Base-by-base conservation (phyloP, 1,284 basidiomycete genomes). In the Naganishia albida region DNA sequence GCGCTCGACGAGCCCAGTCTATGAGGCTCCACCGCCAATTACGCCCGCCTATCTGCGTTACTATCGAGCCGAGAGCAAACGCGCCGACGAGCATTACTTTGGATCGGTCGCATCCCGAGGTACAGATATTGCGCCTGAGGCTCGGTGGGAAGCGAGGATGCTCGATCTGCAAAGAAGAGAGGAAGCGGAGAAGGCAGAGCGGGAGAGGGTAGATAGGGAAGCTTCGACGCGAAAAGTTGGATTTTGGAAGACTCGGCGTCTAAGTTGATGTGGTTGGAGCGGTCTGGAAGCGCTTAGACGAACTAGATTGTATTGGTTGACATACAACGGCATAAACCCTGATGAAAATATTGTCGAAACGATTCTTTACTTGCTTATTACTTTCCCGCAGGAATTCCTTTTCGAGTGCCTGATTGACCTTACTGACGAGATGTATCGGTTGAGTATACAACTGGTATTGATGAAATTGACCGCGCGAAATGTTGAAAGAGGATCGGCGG, bases 401-500 rank as follows among this genome's bases (percentile, higher is more conserved):
- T 48, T 18, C 44, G 3, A 16, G 40, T 34, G 34, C 34, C 34
- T 34, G 34, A 23, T 39, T 39, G 30, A 38, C 54, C 39, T 50
- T 34, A 15, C 7, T 60, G 57, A 49, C 25, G 30, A 42, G 26
- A 34, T 60, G 57, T 60, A 60, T 60, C 57, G 57, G 57, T 60
- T 60, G 57, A 60, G 46, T 60, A 60, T 50, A 60, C 57, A 60
- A 60, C 57, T 60, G 57, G 57, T 30, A 50, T 60, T 34, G 57
- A 50, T 25, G 46, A 50, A 48, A 25, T 23, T 59, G 43, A 28
- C 2, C 20, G 56, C 56, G 28, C 55, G 56, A 56, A 25, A 48
- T 60, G 57, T 60, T 60, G 57, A 60, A 60, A 49, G 57, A 10
- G 34, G 25, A 39, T n/a, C 43, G 46, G 57, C 30, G 46, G 26